Base-by-base conservation (phyloP, 768 basidiomycete species). In the Psilocybe azurescens region DNA sequence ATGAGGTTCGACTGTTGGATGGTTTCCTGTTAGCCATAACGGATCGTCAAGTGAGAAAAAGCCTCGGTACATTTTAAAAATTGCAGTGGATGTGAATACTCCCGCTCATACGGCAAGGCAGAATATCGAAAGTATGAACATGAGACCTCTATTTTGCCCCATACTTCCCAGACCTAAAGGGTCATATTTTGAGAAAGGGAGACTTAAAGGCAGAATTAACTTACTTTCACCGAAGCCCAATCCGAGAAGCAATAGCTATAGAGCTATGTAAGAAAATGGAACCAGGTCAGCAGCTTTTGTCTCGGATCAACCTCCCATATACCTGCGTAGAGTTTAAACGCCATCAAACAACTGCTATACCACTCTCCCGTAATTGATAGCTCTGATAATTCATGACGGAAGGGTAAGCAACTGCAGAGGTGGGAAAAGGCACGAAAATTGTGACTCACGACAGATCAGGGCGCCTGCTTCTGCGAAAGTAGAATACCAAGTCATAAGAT, bases 401-500 rank as follows among this genome's bases (percentile, higher is more conserved):
- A n/a, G 20, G 9, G 10, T 36, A 36, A 28, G 16, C 13, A 7
- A 38, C 30, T 20, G 9, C 9, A 16, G 16, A n/a, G 18, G 3
- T 28, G 24, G 24, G 24, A 3, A 14, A 28, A 49, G 7, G 13
- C 13, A 13, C 24, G 20, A 1, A 48, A 6, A 58, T 24, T 24
- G 24, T 5, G 8, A 58, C 67, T 53, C 53, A 71, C 70, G 65
- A 51, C 59, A 66, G 3, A 68, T 62, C 14, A 71, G 56, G 6
- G 69, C 61, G 9, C 58, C 68, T n/a, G 62, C 67, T 48, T 71
- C 69, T 3, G 67, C 38, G 39, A 71, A 62, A 3, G 65, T 56
- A 18, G 65, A 65, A 29, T 71, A 71, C 53, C 67, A 64, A 41
- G 66, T 67, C 13, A 71, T 28, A 44, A 71, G 13, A 48, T 68